Evolutionary conservation across 768 basidiomycete species (phyloP), one percentile per base, ranked within the genome.

Genomic region (Suillus clintonianus): DNA sequence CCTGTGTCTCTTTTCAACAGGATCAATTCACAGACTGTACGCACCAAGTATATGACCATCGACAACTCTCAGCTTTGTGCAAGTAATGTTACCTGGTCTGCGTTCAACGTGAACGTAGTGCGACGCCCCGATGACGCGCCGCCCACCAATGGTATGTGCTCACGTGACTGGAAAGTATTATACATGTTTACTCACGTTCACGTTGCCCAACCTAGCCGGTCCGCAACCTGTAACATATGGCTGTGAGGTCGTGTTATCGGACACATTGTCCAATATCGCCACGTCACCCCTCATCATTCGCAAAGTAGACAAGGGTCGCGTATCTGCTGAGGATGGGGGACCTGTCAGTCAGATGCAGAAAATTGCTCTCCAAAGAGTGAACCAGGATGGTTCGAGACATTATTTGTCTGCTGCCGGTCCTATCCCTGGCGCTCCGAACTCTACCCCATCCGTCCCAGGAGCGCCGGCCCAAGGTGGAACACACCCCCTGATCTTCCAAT

Each of bases 301-400:
- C 65, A 96, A 96, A 76, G 93, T 98, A 34, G 94, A 96, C 76
- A 95, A 95, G 71, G 92, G 92, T 34, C 83, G 88, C 64, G 90
- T 96, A 42, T 86, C 88, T n/a, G 79, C 84, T n/a, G 92, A 95
- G 68, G 91, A 95, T 71, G 92, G 91, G 22, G 92, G 94, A 6
- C 95, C 94, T 47, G 92, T 98, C 66, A 95, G 93, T 71, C 95
- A 97, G 76, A 94, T 98, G 89, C 95, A 98, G 79, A 94, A 96
- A 80, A 92, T 98, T 65, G 95, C 95, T 2, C 80, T 98, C 48
- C 91, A 95, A 71, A 84, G 92, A 61, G 86, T 92, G 60, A 91
- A 92, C 70, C 81, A 86, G 64, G 92, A 89, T 77, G 94, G 92
- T 43, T 85, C 91, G 43, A 82, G 94, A 71, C 92, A 92, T 78